Evolutionary conservation across 1,284 basidiomycete genomes (phyloP).

Genomic region (Stereum hirsutum): DNA sequence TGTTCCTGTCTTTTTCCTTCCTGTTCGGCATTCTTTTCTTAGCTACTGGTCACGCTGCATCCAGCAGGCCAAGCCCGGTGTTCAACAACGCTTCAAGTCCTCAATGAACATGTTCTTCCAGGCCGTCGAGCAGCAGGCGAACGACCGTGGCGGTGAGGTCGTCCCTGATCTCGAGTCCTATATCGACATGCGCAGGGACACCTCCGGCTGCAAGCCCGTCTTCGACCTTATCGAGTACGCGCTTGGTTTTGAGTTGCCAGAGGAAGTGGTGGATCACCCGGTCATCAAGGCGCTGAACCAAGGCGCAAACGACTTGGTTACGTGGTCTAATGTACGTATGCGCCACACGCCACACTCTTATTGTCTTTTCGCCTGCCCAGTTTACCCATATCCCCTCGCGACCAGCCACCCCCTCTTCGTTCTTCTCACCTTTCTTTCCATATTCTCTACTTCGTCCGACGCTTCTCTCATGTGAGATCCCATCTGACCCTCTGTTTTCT

Average conservation of each 20-base stretch:
- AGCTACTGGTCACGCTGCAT: conserved; percentile 29
- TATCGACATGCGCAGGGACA: conserved; percentile 23
- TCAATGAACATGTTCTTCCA: conserved; percentile 27
- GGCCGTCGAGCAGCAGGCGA: conserved; percentile 25
- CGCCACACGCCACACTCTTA: no score
- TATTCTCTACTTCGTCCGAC: no score
- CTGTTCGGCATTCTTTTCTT: conserved; percentile 3
- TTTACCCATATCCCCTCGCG: no score
- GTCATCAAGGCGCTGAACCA: conserved; percentile 25
- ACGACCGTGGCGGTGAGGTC: conserved; percentile 19
- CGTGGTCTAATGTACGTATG: conserved; percentile 30
- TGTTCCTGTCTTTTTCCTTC: not conserved
- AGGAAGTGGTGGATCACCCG: conserved; percentile 27
- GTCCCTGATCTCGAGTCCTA: conserved; percentile 30
- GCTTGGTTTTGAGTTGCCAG: conserved; percentile 28
- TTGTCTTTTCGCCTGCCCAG: no score
- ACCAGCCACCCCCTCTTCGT: no score
- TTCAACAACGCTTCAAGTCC: conserved; percentile 26
- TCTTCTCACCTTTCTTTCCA: no score
- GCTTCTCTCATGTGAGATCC: no score
- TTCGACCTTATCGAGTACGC: conserved; percentile 33
- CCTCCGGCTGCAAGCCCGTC: conserved; percentile 26
- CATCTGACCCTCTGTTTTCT: no score
- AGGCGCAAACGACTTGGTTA: conserved; percentile 30
- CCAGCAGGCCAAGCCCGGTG: conserved; percentile 13